Base-by-base conservation (phyloP, 2,329 filamentous ascomycete species). In the Akanthomyces muscarius region DNA sequence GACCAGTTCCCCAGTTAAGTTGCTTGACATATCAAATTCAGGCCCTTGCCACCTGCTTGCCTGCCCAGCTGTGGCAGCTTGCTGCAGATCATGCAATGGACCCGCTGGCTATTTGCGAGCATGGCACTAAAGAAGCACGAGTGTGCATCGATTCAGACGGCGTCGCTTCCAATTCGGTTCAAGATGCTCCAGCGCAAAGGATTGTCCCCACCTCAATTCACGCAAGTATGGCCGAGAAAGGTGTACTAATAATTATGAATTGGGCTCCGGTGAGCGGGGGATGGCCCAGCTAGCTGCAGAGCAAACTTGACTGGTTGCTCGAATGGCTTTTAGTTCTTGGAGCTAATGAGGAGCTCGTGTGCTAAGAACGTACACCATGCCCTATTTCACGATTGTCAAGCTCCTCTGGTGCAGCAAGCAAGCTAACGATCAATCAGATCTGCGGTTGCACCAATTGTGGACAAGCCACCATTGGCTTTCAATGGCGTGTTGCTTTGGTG, bases 381-480 rank as follows among this genome's bases (percentile, higher is more conserved):
- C 38, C 58, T 61, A 33, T 30, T 25, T 11, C 10, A 41, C 38
- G 28, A 28, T 61, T 30, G 2, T 18, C 38, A 11, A 53, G 38
- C 58, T 61, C 38, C 50, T 61, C 48, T 54, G n/a, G 16, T 45
- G 28, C 52, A 55, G 33, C 42, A 28, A 21, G 38, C 48, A 28
- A 21, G 38, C 48, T 51, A 61, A n/a, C 48, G 25, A 60, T 60
- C 36, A 36, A 54, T 25, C 48, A 47, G 58, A 61, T 61, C 58
- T 54, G 41, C 58, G n/a, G 50, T 59, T 53, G 28, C 50, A 53
- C 23, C 38, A 11, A 53, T 16, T 45, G 41, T 61, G 50, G 58
- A 53, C 58, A 53, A 45, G 38, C 48, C 58, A 25, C 48, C 33
- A 45, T 28, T 61, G 28, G 56, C 36, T 25, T 53, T 41, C 23